A percentile compares a stretch with the other conserved stretches of the same genome.
Conservation (phyloP, 2,329 filamentous ascomycete genomes). For the Rutstroemia sp. region DNA sequence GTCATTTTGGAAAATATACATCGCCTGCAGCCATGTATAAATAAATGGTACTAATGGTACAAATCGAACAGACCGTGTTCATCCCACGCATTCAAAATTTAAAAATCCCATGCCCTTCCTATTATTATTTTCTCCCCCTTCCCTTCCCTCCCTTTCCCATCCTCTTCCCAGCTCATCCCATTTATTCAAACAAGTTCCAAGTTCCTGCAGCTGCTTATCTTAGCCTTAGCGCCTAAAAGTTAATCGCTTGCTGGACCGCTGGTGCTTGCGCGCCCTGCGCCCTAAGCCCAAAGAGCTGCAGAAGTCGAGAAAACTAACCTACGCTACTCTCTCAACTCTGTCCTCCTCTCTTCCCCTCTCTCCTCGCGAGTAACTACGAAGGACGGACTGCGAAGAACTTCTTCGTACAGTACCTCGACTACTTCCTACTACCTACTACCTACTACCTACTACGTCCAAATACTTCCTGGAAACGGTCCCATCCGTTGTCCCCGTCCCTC, state of each 20-base stretch:
- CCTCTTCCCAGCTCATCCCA: neutral
- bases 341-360: no score
- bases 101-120: neutral
- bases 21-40: neutral
- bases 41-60: neutral
- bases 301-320: neutral
- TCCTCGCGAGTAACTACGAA: no score
- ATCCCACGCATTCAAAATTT: no score
- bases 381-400: no score
- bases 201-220: slow-evolving; percentile 12
- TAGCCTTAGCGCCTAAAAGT: slow-evolving; percentile 13
- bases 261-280: neutral
- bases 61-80: neutral
- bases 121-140: neutral
- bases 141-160: neutral
- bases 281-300: neutral
- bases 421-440: no score
- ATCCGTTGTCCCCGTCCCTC: neutral
- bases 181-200: neutral
- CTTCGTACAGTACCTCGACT: no score
- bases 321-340: no score
- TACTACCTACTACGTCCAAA: no score
- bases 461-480: no score
- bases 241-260: slow-evolving; percentile 1
- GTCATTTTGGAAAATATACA: neutral